Evolutionary conservation across 306 rosid genomes (phyloP).

Genomic region (Trichosanthes truncata): DNA sequence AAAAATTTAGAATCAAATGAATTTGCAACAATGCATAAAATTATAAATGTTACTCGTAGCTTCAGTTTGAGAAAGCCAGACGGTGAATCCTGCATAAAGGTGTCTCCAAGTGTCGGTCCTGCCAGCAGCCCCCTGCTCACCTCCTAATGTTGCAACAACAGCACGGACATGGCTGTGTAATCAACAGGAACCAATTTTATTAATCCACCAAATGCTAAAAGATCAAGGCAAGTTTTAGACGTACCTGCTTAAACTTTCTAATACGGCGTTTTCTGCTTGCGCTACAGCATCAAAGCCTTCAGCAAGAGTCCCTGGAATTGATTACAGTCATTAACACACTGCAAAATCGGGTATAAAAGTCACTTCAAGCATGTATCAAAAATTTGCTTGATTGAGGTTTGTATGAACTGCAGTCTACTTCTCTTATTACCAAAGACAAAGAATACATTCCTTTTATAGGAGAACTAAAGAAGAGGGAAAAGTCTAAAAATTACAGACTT

Average conservation of each 20-base stretch:
- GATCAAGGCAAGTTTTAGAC: slow-evolving; percentile 9
- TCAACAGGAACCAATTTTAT: slow-evolving; percentile 15
- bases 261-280: slow-evolving; percentile 60
- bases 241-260: slow-evolving; percentile 89
- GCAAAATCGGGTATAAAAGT: slow-evolving; percentile 25
- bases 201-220: background rate
- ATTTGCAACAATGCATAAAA: background rate
- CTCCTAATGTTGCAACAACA: slow-evolving; percentile 69
- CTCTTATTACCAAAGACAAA: too few relatives aligned
- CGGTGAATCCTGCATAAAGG: slow-evolving; percentile 79
- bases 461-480: too few relatives aligned
- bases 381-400: too few relatives aligned
- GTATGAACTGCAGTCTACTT: too few relatives aligned
- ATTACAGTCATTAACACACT: slow-evolving; percentile 30
- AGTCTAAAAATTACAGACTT: too few relatives aligned
- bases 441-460: too few relatives aligned
- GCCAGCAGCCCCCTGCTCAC: slow-evolving; percentile 54
- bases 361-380: slow-evolving; percentile 3
- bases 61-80: slow-evolving; percentile 85
- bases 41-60: slow-evolving; percentile 36
- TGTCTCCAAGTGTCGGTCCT: slow-evolving; percentile 65
- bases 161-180: slow-evolving; percentile 66
- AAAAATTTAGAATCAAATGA: slow-evolving; percentile 2
- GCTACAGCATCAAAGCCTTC: slow-evolving; percentile 72
- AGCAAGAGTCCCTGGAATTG: slow-evolving; percentile 62